These are phyloP conservation scores for Globisporangium middletonii DNA, from an alignment of 352 stramenopile genomes.

Conservation along the genomic window DNA sequence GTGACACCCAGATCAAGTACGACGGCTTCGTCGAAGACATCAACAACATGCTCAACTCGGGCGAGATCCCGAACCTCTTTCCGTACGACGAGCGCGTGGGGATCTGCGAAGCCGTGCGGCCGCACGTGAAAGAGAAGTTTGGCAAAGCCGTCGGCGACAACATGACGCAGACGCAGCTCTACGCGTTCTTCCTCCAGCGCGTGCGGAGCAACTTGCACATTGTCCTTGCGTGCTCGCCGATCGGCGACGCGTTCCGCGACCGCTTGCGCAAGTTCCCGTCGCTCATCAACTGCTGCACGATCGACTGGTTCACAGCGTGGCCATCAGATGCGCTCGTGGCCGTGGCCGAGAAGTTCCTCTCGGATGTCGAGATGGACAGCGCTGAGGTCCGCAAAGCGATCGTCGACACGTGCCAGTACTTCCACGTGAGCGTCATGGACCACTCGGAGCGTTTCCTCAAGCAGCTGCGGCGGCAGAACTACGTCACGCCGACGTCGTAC, in stretches of 20 bases:
- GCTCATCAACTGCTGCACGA: slow-evolving; percentile 97
- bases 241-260: slow-evolving; percentile 92
- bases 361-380: slow-evolving; percentile 87
- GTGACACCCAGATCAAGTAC: slow-evolving; percentile 95
- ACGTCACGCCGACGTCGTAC: slow-evolving; percentile 95
- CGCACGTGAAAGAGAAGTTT: slow-evolving; percentile 89
- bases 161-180: slow-evolving; percentile 90
- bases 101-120: slow-evolving; percentile 87
- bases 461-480: slow-evolving; percentile 87
- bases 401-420: slow-evolving; percentile 90
- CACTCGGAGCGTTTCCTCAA: slow-evolving; percentile 83
- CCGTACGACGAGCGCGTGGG: slow-evolving; percentile 88
- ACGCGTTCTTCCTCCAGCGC: slow-evolving; percentile 91
- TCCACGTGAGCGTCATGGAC: slow-evolving; percentile 88
- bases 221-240: slow-evolving; percentile 92
- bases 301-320: slow-evolving; percentile 96
- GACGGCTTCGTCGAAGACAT: slow-evolving; percentile 96
- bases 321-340: slow-evolving; percentile 90
- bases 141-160: slow-evolving; percentile 88
- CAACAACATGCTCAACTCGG: slow-evolving; percentile 95
- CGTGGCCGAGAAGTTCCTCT: slow-evolving; percentile 91
- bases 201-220: slow-evolving; percentile 92
- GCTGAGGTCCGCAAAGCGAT: slow-evolving; percentile 65
- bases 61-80: slow-evolving; percentile 95
- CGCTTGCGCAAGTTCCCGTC: slow-evolving; percentile 93